Evolutionary conservation across 1,284 basidiomycete genomes (phyloP).

Genomic region (Sporisorium graminicola): DNA sequence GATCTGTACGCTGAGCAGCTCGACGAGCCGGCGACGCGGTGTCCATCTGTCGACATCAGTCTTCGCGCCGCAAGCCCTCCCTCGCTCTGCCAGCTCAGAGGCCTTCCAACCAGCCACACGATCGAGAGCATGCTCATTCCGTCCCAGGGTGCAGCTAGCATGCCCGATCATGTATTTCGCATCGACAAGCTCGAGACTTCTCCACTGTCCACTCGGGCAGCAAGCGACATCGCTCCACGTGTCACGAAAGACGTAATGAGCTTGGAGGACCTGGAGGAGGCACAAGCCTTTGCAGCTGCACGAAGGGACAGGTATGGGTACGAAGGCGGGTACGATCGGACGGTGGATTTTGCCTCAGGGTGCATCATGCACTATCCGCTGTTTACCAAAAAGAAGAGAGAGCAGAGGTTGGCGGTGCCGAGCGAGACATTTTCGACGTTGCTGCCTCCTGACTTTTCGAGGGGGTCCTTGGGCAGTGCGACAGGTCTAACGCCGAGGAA

Average conservation of each 20-base stretch:
- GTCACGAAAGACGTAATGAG: not conserved
- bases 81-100: not conserved
- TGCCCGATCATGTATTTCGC: conserved; percentile 14
- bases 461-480: not conserved
- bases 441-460: conserved; percentile 27
- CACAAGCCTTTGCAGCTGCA: not conserved
- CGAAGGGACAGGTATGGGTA: conserved; percentile 12
- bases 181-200: not conserved
- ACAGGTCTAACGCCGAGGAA: conserved; percentile 11
- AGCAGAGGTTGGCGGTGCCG: not conserved
- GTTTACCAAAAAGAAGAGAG: conserved; percentile 12
- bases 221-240: conserved; percentile 7
- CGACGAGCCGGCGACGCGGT: not conserved
- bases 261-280: not conserved
- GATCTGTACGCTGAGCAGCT: conserved; percentile 19
- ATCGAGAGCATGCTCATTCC: conserved; percentile 1
- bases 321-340: conserved; percentile 5
- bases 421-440: conserved; percentile 8
- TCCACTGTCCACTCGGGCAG: not conserved
- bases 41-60: not conserved
- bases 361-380: conserved; percentile 40
- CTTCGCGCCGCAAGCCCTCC: not conserved
- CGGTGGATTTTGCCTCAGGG: conserved; percentile 24
- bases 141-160: not conserved
- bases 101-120: not conserved